Percentiles rank a stretch among this genome's conserved stretches.
These are phyloP conservation scores for Metarhizium album DNA, from an alignment of 2,329 filamentous ascomycete genomes.

Conservation along the genomic window DNA sequence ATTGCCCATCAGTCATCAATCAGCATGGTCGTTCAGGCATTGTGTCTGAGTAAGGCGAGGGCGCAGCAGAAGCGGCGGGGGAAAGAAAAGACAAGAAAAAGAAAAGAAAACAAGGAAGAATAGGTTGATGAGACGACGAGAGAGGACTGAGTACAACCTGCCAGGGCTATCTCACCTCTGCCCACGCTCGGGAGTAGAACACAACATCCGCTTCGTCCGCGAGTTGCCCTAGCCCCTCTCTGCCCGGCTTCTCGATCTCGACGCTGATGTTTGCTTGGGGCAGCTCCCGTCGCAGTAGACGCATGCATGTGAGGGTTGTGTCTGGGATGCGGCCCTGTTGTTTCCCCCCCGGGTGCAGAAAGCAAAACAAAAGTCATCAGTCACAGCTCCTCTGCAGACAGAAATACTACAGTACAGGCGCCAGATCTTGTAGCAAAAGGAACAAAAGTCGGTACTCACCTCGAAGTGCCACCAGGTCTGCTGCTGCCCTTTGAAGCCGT, in stretches of 20 bases:
- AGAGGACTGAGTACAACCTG: neutral
- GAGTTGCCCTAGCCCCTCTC: constrained; percentile 47
- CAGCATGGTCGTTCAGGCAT: neutral
- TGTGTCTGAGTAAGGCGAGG: neutral
- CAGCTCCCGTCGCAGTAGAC: constrained; percentile 35
- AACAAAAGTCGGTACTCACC: constrained; percentile 26
- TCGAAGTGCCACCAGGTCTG: constrained; percentile 63
- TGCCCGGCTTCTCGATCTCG: constrained; percentile 60
- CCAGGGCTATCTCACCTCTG: constrained; percentile 39
- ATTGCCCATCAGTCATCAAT: neutral
- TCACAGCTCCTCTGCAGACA: neutral
- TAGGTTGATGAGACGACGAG: neutral
- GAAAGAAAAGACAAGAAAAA: no score
- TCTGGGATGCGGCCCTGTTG: constrained; percentile 55
- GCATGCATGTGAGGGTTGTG: constrained; percentile 49
- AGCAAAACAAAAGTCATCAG: constrained; percentile 1
- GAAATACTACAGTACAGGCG: no score
- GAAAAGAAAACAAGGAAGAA: no score
- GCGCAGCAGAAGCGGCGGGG: neutral
- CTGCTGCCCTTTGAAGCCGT: constrained; percentile 24
- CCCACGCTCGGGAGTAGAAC: constrained; percentile 65
- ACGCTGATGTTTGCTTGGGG: constrained; percentile 48
- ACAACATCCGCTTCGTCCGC: constrained; percentile 56
- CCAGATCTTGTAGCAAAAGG: no score
- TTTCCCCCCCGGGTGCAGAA: neutral